Percentiles rank a stretch among this genome's conserved stretches.
Evolutionary conservation across 2,329 filamentous ascomycete species (phyloP).

Genomic region (Zasmidium angulare): DNA sequence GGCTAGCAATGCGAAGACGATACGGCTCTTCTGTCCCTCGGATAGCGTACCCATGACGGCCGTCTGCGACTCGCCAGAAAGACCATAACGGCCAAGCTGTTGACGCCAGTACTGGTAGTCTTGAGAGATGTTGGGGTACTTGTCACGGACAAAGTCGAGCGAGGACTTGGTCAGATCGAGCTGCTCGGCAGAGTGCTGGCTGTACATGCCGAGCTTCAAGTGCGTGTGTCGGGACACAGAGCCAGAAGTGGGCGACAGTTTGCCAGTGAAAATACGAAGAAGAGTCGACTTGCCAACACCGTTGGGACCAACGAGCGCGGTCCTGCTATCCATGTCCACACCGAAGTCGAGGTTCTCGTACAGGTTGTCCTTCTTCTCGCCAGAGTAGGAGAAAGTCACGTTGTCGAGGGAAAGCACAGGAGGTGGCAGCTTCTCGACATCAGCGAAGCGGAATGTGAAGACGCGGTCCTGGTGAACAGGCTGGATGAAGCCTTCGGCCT

Average conservation of each 20-base stretch:
- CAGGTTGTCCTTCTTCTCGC: conserved; percentile 81
- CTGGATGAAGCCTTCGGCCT: conserved; percentile 97
- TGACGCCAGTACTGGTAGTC: conserved; percentile 99
- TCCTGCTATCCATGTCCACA: conserved; percentile 99
- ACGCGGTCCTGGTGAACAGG: conserved; percentile 80
- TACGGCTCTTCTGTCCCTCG: conserved; percentile 96
- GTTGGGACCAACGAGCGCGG: conserved; percentile 94
- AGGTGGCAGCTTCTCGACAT: conserved; percentile 98
- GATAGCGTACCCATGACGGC: conserved; percentile 97
- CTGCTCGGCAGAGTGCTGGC: conserved; percentile 97
- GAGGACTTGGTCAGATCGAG: conserved; percentile 97
- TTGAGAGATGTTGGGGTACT: conserved; percentile 83
- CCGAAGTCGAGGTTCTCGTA: conserved; percentile 97
- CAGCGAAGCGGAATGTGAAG: conserved; percentile 97
- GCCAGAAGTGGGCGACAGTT: conserved; percentile 81
- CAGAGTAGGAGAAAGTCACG: conserved; percentile 97
- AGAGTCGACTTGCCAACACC: conserved; percentile 99
- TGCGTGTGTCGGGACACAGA: conserved; percentile 90
- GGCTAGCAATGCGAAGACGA: conserved; percentile 93
- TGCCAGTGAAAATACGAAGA: conserved; percentile 93
- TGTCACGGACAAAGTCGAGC: conserved; percentile 96
- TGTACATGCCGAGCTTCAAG: conserved; percentile 97
- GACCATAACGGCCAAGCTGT: conserved; percentile 91
- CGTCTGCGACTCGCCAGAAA: conserved; percentile 90
- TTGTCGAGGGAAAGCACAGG: conserved; percentile 95